Base-by-base conservation (phyloP, 352 stramenopile species). In the Phytophthora foliorum region DNA sequence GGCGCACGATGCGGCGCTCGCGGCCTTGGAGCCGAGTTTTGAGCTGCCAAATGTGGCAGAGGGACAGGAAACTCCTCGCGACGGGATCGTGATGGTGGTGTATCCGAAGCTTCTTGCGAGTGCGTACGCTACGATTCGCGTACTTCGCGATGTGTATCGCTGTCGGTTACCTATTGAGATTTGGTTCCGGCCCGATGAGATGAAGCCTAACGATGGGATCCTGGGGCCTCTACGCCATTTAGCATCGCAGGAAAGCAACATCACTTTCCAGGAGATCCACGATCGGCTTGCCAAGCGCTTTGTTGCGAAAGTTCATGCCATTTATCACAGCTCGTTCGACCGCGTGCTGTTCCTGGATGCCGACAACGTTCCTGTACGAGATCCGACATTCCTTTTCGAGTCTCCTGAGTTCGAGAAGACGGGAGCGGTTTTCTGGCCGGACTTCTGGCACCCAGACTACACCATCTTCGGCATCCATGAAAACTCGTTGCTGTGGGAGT, bases 371-470 rank as follows among this genome's bases (percentile, higher is more conserved):
- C 78, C 80, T 0, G 78, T 80, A n/a, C 71, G 63, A 10, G 77
- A 89, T 25, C 78, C 81, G 36, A 85, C 2, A 1, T 68, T 69
- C n/a, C 41, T 75, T 17, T 75, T 75, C 39, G 44, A 72, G 16
- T 72, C 62, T 21, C 42, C 41, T 0, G 77, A 84, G 48, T 89
- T 83, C 29, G 53, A 59, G 6, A 53, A 63, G 19, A 78, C 58
- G 6, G 81, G 79, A 6, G 75, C 81, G 4, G 51, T 90, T 21
- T 90, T 90, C 50, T 90, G 81, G 81, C 81, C 81, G 0, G 81
- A 90, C 49, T 90, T 88, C 55, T 90, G 81, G 81, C 61, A 81
- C 32, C 76, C 78, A 11, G 64, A 36, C 41, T 70, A 69, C 27
- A 81, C 78, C 16, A 82, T 87, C 14, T 89, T 89, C 51, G 81